Evolutionary conservation across 129 eudicot species (phyloP).

Genomic region (Logfia minima): DNA sequence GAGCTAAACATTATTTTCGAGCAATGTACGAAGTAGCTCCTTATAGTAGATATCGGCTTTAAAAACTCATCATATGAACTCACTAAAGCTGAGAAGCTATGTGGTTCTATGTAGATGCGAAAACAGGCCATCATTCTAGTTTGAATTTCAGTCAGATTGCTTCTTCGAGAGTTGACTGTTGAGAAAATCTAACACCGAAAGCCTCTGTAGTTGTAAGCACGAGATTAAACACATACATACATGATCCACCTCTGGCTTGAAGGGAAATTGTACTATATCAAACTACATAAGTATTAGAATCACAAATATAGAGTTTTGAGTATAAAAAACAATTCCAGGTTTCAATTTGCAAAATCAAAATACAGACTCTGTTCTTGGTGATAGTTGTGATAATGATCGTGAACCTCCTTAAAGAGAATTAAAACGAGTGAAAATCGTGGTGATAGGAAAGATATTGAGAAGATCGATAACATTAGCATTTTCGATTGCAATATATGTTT

Average conservation of each 20-base stretch:
- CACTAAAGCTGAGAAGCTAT: slow-evolving; percentile 19
- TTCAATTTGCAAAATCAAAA: too few relatives aligned
- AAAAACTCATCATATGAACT: slow-evolving; percentile 14
- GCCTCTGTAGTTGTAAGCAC: slow-evolving; percentile 56
- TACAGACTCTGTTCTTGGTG: neutral
- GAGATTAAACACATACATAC: neutral
- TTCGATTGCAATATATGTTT: slow-evolving; percentile 92
- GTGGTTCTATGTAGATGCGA: slow-evolving; percentile 1
- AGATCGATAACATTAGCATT: slow-evolving; percentile 51
- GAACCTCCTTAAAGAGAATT: slow-evolving; percentile 28
- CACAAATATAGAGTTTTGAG: too few relatives aligned
- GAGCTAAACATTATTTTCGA: slow-evolving; percentile 22
- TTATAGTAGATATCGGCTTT: slow-evolving; percentile 3
- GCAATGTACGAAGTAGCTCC: slow-evolving; percentile 18
- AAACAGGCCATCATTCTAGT: neutral
- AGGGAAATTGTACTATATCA: neutral
- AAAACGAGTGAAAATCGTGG: slow-evolving; percentile 35
- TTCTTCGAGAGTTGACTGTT: slow-evolving; percentile 59
- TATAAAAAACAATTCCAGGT: too few relatives aligned
- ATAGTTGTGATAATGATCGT: slow-evolving; percentile 25
- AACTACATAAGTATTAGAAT: too few relatives aligned
- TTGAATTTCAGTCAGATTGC: slow-evolving; percentile 35
- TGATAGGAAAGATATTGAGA: slow-evolving; percentile 20
- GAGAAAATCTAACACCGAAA: slow-evolving; percentile 82
- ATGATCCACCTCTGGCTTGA: neutral